Conservation (phyloP, 202 grass and related monocot species). For the Alloteropsis angusta region DNA sequence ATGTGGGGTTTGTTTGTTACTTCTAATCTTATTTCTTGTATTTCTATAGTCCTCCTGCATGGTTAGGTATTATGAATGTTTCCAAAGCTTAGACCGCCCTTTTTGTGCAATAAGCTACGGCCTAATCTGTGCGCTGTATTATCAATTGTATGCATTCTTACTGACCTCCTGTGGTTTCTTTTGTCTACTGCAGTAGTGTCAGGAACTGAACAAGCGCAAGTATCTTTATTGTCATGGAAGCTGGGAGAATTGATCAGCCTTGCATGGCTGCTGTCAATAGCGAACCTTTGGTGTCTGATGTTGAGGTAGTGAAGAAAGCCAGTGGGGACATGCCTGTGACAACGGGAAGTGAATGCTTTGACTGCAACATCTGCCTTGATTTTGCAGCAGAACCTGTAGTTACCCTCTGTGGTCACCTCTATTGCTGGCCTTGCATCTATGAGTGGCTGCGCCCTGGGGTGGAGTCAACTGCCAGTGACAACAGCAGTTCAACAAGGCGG, state of each 20-base stretch:
- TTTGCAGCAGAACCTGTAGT: conserved; percentile 76
- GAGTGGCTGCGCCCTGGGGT: conserved; percentile 53
- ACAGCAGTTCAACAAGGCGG: conserved; percentile 29
- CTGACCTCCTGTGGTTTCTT: neutral
- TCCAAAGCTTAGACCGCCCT: neutral
- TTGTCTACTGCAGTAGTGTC: conserved; percentile 10
- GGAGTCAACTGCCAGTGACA: conserved; percentile 22
- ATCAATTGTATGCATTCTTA: neutral
- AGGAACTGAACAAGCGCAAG: neutral
- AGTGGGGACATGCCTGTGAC: conserved; percentile 26
- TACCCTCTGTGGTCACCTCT: conserved; percentile 83
- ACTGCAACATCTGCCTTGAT: conserved; percentile 89
- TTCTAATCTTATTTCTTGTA: neutral
- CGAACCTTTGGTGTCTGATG: conserved; percentile 18
- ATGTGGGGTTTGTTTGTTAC: neutral
- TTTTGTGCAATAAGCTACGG: neutral
- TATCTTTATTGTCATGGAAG: conserved; percentile 24
- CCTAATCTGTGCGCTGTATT: neutral
- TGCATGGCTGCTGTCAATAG: conserved; percentile 27
- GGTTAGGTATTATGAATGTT: neutral
- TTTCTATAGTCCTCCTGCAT: conserved; percentile 12
- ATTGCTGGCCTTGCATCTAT: conserved; percentile 96
- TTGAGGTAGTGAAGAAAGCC: conserved; percentile 32
- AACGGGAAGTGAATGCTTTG: conserved; percentile 58
- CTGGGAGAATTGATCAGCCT: conserved; percentile 27